Evolutionary conservation across 495 filamentous ascomycete species (phyloP).

Genomic region (Trichoderma reesei): DNA sequence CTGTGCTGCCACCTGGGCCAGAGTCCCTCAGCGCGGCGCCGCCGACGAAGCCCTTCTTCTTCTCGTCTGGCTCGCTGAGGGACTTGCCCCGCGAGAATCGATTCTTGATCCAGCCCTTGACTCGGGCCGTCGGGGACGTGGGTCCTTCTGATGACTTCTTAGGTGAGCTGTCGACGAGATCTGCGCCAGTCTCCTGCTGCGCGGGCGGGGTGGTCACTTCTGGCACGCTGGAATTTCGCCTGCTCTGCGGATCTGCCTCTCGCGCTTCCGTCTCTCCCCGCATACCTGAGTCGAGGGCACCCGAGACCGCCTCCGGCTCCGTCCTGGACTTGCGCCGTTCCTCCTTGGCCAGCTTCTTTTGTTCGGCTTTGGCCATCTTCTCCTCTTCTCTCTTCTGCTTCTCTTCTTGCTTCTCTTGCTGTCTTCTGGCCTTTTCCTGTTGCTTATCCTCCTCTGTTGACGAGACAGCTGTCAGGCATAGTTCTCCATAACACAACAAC

Average conservation of each 20-base stretch:
- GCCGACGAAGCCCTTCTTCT: conserved; percentile 36
- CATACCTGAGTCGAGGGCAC: neutral
- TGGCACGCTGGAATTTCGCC: neutral
- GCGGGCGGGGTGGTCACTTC: neutral
- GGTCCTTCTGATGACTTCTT: neutral
- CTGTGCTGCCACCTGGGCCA: conserved; percentile 22
- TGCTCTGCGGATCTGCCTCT: conserved; percentile 9
- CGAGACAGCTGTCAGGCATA: no score
- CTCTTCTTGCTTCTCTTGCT: conserved; percentile 42
- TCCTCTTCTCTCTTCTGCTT: conserved; percentile 42
- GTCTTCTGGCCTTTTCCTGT: conserved; percentile 34
- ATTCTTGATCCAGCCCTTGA: conserved; percentile 53
- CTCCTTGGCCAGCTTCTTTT: conserved; percentile 36
- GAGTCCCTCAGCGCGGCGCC: conserved; percentile 33
- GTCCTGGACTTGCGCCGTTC: conserved; percentile 29
- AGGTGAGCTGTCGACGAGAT: neutral
- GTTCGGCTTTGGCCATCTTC: conserved; percentile 37
- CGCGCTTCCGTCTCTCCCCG: conserved; percentile 9
- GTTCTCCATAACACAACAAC: no score
- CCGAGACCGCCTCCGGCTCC: conserved; percentile 12
- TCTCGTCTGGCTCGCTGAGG: conserved; percentile 15
- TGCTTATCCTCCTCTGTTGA: conserved; percentile 39
- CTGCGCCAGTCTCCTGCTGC: neutral
- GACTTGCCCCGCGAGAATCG: conserved; percentile 35
- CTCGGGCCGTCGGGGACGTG: conserved; percentile 27